These are phyloP conservation scores for Metschnikowia noctiluminum DNA, from an alignment of 805 yeast species.

Conservation along the genomic window DNA sequence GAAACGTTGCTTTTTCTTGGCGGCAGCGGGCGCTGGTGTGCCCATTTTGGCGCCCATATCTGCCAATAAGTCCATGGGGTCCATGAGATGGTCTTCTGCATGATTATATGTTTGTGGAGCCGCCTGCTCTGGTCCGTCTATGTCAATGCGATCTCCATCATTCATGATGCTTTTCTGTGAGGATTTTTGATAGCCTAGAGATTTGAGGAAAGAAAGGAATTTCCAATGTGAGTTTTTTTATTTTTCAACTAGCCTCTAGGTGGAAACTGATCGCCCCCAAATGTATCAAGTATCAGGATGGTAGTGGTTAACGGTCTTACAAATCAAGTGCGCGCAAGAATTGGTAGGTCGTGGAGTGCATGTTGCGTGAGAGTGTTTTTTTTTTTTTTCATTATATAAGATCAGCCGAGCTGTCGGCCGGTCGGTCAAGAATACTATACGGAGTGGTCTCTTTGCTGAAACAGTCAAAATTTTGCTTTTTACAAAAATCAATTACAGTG, in stretches of 20 bases:
- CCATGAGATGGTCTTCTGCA: constrained; percentile 5
- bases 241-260: neutral
- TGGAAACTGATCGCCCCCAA: too few species aligned
- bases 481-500: too few species aligned
- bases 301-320: neutral
- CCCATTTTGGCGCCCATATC: constrained; percentile 8
- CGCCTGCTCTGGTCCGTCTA: constrained; percentile 6
- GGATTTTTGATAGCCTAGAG: too few species aligned
- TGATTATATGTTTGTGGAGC: neutral
- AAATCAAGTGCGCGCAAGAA: neutral
- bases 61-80: constrained; percentile 2
- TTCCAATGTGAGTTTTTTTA: neutral
- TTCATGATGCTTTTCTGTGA: constrained; percentile 1
- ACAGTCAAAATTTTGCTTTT: too few species aligned
- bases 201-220: too few species aligned
- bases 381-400: too few species aligned
- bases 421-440: too few species aligned
- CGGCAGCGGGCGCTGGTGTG: constrained; percentile 18
- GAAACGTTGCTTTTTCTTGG: constrained; percentile 60
- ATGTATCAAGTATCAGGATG: too few species aligned
- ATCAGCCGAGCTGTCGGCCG: too few species aligned
- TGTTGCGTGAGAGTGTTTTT: too few species aligned
- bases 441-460: too few species aligned
- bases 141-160: constrained; percentile 15
- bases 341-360: too few species aligned